These are phyloP conservation scores for Coniosporium tulheliwenetii DNA, from an alignment of 2,329 filamentous ascomycete species.

Conservation along the genomic window DNA sequence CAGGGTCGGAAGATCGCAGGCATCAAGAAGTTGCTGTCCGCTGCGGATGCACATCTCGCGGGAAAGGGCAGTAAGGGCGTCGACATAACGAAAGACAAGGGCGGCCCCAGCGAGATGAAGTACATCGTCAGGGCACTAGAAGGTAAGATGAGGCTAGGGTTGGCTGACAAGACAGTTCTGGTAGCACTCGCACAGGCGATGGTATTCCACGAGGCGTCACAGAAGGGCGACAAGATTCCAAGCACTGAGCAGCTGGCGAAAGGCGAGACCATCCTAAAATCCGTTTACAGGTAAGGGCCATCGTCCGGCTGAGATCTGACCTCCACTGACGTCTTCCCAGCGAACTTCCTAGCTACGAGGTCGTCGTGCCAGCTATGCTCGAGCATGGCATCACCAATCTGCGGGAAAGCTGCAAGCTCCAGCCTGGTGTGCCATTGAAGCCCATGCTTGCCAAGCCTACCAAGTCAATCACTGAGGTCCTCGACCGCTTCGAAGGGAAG, in stretches of 20 bases:
- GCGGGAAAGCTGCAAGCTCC: conserved; percentile 72
- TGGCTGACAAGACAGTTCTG: conserved; percentile 85
- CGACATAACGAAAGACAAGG: conserved; percentile 84
- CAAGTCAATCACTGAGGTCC: conserved; percentile 92
- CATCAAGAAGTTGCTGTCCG: conserved; percentile 92
- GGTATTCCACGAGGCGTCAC: conserved; percentile 64
- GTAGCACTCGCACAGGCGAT: conserved; percentile 82
- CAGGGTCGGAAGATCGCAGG: conserved; percentile 82
- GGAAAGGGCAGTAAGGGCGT: conserved; percentile 50
- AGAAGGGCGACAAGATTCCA: conserved; percentile 50
- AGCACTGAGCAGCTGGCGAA: conserved; percentile 64
- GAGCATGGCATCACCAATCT: conserved; percentile 74
- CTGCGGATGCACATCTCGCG: conserved; percentile 58
- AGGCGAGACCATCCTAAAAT: conserved; percentile 75
- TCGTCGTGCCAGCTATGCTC: conserved; percentile 81
- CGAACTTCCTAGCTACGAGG: conserved; percentile 87
- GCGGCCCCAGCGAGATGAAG: conserved; percentile 87
- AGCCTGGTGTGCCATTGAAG: conserved; percentile 86
- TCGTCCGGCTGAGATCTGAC: background rate
- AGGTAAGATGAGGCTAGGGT: conserved; percentile 78
- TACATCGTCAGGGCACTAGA: conserved; percentile 86
- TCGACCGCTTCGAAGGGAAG: conserved; percentile 90
- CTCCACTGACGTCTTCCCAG: conserved; percentile 27
- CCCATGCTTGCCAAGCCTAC: conserved; percentile 98
- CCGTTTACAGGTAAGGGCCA: conserved; percentile 59